phyloP scores from a whole-genome alignment of 345 rosid genomes.

The Gossypium ekmanianum region DNA sequence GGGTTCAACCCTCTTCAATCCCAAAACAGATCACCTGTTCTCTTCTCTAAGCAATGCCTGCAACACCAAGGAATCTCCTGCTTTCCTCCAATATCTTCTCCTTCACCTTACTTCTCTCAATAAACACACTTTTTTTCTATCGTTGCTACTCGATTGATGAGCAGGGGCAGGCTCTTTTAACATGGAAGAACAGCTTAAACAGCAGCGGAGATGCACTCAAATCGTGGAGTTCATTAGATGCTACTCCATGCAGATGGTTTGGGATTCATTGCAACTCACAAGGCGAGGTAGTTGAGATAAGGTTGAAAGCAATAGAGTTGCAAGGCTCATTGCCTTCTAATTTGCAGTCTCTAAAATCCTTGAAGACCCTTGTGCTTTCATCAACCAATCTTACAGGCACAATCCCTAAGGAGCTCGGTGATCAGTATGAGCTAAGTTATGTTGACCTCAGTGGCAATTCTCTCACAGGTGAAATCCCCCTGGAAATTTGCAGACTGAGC shows the following conservation, averaged over 20 bases:
- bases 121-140: constrained; percentile 39
- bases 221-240: constrained; percentile 58
- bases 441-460: constrained; percentile 75
- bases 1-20: constrained; percentile 70
- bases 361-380: constrained; percentile 55
- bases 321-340: constrained; percentile 64
- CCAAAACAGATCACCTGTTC: constrained; percentile 47
- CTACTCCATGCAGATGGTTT: constrained; percentile 69
- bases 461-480: constrained; percentile 70
- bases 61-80: constrained; percentile 42
- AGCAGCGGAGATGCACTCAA: constrained; percentile 40
- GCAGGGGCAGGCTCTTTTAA: constrained; percentile 62
- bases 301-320: constrained; percentile 51
- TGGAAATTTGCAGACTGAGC: constrained; percentile 55
- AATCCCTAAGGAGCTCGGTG: constrained; percentile 68
- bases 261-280: constrained; percentile 65
- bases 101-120: constrained; percentile 39
- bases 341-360: constrained; percentile 50
- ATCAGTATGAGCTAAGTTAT: constrained; percentile 42
- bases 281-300: constrained; percentile 54
- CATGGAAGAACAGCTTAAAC: constrained; percentile 73
- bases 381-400: constrained; percentile 70
- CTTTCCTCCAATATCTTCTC: constrained; percentile 37
- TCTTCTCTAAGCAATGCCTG: constrained; percentile 57
- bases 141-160: constrained; percentile 57